Base-by-base conservation (phyloP, 2,329 filamentous ascomycete species). In the Talaromyces rugulosus region DNA sequence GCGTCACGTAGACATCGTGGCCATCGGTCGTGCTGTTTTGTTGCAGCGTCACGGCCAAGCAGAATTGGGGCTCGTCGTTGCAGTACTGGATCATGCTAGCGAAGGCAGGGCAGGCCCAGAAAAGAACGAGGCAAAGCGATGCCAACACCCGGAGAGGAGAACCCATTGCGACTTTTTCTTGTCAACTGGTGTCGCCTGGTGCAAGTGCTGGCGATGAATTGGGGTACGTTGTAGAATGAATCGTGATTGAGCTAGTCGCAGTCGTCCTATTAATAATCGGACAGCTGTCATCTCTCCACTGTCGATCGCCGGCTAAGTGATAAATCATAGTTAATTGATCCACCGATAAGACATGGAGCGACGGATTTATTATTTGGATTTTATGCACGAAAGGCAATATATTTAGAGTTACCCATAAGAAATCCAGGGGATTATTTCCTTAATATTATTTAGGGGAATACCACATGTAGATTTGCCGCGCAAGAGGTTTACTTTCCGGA, bases 91-190 rank as follows among this genome's bases (percentile, higher is more conserved):
- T 60, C 18, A 59, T 52, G 6, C 44, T 56, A 36, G 55, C 52
- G 51, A 65, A 18, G n/a, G 50, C 60, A 12, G 61, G 47, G 14
- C 66, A 65, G 36, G 68, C 61, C 62, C 68, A 66, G 52, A 63
- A 58, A 65, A 62, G 51, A 12, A 59, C 31, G 33, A 40, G 23
- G 42, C 33, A 59, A 28, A 59, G 7, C 40, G 59, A 33, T 12
- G 53, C 53, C 30, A 52, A 23, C 50, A 16, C 44, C 50, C 50
- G 28, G 27, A 53, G 50, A 53, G 50, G 28, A 28, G 18, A 51
- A 12, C 27, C 12, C 50, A 53, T 53, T 7, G 14, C n/a, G 50
- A 8, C 9, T n/a, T n/a, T n/a, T 40, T 7, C n/a, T 40, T n/a
- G 12, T 51, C 18, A 51, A 12, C 47, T 30, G 28, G 14, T n/a